Conservation (phyloP, 2,329 filamentous ascomycete genomes). For the Macrophomina tecta region DNA sequence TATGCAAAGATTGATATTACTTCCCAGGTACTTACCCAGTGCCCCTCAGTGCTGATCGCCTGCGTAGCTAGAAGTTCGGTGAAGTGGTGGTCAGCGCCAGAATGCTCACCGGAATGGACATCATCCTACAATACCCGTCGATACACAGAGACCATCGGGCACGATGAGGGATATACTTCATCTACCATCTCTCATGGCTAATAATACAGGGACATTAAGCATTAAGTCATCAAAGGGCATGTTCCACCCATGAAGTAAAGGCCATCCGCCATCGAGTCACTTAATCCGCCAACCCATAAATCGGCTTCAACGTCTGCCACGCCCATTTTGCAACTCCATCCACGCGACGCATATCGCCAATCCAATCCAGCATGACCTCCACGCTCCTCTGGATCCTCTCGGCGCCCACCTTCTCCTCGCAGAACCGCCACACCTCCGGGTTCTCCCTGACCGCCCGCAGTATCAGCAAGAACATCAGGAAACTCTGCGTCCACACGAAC, state of each 20-base stretch:
- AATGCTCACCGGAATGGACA: no score
- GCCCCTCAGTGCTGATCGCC: no score
- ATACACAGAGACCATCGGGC: no score
- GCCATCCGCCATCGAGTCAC: no score
- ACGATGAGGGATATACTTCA: no score
- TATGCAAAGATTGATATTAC: not conserved
- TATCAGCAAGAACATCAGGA: conserved; percentile 59
- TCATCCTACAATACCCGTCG: no score
- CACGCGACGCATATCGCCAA: not conserved
- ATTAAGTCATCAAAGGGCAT: no score
- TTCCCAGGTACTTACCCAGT: no score
- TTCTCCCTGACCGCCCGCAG: not conserved
- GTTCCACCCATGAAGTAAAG: no score
- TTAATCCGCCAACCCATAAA: not conserved
- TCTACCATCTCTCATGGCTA: no score
- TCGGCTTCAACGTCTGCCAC: not conserved
- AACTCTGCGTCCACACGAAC: conserved; percentile 68
- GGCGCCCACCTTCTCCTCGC: not conserved
- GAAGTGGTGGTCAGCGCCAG: no score
- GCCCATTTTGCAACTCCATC: conserved; percentile 3
- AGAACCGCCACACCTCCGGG: not conserved
- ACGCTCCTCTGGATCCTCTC: not conserved
- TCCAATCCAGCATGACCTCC: conserved; percentile 8
- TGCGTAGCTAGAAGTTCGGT: no score
- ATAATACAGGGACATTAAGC: not conserved